Evolutionary conservation across 768 basidiomycete species (phyloP).

Genomic region (Paxillus ammoniavirescens): DNA sequence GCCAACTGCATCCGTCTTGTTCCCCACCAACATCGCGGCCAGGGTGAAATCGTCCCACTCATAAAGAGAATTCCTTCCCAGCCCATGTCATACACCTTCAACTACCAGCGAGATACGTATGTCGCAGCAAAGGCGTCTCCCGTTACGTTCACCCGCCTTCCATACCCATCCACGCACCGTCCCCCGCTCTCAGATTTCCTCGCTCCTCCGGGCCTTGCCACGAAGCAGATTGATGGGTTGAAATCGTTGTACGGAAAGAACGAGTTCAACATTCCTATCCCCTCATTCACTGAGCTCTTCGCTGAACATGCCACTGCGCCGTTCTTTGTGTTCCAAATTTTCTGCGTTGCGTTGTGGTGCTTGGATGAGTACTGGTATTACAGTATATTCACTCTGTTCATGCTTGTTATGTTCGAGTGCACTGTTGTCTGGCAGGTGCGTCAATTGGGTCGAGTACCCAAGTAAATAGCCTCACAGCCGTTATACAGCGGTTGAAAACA

Average conservation of each 20-base stretch:
- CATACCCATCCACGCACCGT: slow-evolving; percentile 78
- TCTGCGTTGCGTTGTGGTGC: slow-evolving; percentile 97
- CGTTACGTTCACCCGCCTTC: slow-evolving; percentile 70
- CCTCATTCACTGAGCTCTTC: slow-evolving; percentile 89
- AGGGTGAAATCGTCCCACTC: slow-evolving; percentile 84
- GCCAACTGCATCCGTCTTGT: slow-evolving; percentile 83
- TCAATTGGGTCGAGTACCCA: not conserved
- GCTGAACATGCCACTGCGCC: slow-evolving; percentile 96
- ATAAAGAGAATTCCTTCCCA: slow-evolving; percentile 59
- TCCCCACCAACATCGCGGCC: slow-evolving; percentile 78
- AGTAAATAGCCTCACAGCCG: not conserved
- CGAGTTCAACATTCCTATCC: slow-evolving; percentile 96
- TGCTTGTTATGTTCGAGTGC: slow-evolving; percentile 98
- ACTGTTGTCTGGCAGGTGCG: slow-evolving; percentile 97
- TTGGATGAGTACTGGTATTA: slow-evolving; percentile 99
- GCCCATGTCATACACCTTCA: slow-evolving; percentile 75
- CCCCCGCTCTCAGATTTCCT: slow-evolving; percentile 71
- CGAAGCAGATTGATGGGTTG: slow-evolving; percentile 48
- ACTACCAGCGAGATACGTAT: slow-evolving; percentile 94
- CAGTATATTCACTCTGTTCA: slow-evolving; percentile 95
- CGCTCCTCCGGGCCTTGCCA: slow-evolving; percentile 53
- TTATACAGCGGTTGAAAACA: slow-evolving; percentile 79
- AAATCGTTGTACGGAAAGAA: slow-evolving; percentile 82
- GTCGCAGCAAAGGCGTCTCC: slow-evolving; percentile 58
- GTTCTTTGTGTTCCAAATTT: slow-evolving; percentile 99